These are phyloP conservation scores for Zoysia matrella DNA, from an alignment of 202 grass and related monocot genomes.

Conservation along the genomic window DNA sequence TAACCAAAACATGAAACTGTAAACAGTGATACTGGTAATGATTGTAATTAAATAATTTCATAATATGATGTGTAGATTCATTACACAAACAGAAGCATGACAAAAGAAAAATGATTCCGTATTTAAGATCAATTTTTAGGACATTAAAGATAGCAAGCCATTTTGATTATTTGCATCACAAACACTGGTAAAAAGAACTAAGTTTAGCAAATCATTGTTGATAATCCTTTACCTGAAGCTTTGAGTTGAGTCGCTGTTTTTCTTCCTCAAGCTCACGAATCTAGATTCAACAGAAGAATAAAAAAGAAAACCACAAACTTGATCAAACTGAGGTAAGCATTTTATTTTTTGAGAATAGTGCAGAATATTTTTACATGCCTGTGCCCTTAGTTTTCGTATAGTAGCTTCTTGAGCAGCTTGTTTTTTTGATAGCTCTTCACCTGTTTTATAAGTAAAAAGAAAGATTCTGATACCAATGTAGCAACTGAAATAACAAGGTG, in stretches of 20 bases:
- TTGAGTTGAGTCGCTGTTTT: constrained; percentile 92
- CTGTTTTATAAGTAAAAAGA: constrained; percentile 58
- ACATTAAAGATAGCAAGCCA: constrained; percentile 10
- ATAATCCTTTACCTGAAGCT: constrained; percentile 63
- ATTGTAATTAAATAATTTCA: background rate
- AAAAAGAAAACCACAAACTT: constrained; percentile 37
- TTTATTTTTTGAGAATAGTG: constrained; percentile 18
- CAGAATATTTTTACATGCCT: constrained; percentile 62
- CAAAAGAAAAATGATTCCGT: background rate
- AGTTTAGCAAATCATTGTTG: background rate
- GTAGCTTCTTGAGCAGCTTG: constrained; percentile 99
- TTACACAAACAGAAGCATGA: constrained; percentile 19
- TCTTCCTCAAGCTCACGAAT: constrained; percentile 98
- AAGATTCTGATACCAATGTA: constrained; percentile 28
- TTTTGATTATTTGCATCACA: constrained; percentile 10
- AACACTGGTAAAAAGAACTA: background rate
- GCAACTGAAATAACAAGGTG: constrained; percentile 7
- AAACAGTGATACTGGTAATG: constrained; percentile 2
- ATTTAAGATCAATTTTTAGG: constrained; percentile 33
- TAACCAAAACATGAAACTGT: no score
- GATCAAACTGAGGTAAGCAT: constrained; percentile 25
- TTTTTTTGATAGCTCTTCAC: constrained; percentile 97
- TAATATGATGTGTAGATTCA: background rate
- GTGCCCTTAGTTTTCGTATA: constrained; percentile 94
- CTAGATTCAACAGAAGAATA: constrained; percentile 61